These are phyloP conservation scores for Rhipidocladum racemiflorum DNA, from an alignment of 176 grass and related monocot species.

Conservation along the genomic window DNA sequence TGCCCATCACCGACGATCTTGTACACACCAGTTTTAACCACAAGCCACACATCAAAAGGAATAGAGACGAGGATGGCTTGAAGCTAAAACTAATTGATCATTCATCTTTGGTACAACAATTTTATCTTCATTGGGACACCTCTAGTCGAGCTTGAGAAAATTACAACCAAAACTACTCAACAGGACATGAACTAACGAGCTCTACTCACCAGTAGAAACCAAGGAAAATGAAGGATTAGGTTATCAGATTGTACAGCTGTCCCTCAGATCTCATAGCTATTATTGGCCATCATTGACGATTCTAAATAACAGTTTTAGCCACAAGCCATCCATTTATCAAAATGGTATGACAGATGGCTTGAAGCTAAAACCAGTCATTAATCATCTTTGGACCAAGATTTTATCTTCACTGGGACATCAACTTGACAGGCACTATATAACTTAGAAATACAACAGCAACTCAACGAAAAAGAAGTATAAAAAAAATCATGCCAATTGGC, in stretches of 20 bases:
- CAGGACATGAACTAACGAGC: not conserved
- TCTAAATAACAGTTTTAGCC: conserved; percentile 29
- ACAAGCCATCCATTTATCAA: conserved; percentile 31
- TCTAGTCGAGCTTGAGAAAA: not conserved
- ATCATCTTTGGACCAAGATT: conserved; percentile 51
- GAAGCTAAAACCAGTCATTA: conserved; percentile 43
- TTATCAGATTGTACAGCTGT: not conserved
- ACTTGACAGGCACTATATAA: not conserved
- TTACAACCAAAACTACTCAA: not conserved
- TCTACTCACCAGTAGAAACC: not conserved
- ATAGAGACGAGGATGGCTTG: conserved; percentile 5
- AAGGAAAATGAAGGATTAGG: not conserved
- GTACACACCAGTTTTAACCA: conserved; percentile 29
- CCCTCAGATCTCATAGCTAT: conserved; percentile 92
- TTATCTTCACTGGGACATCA: conserved; percentile 53
- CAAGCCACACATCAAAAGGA: conserved; percentile 21
- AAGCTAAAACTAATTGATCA: conserved; percentile 36
- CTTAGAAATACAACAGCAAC: not conserved
- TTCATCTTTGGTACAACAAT: conserved; percentile 9
- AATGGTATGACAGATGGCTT: conserved; percentile 34
- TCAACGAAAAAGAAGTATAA: not conserved
- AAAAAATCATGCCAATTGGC: not conserved
- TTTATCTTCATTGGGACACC: not conserved
- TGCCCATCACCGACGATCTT: conserved; percentile 17
- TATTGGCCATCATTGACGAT: conserved; percentile 49